phyloP scores from a whole-genome alignment of 345 rosid genomes.

The Eucalyptus regnans region DNA sequence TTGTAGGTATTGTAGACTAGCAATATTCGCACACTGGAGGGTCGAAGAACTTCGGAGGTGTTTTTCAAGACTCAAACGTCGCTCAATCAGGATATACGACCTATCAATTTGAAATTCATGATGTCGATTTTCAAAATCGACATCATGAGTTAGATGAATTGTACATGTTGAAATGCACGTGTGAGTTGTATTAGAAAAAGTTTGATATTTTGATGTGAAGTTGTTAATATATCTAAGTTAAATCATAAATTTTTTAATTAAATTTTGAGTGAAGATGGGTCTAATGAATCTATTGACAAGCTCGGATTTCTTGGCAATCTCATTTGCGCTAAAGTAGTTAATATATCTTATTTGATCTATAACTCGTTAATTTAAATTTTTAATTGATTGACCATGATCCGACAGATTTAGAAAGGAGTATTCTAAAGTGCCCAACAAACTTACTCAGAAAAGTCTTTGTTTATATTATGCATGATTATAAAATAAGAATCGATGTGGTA shows the following conservation, averaged over 20 bases:
- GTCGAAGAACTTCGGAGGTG: too few relatives aligned
- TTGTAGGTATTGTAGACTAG: too few relatives aligned
- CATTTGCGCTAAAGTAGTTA: accelerated
- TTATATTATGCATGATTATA: not conserved
- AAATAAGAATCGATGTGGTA: not conserved
- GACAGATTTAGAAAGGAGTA: not conserved
- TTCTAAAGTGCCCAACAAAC: accelerated
- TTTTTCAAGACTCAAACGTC: too few relatives aligned
- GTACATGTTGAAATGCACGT: too few relatives aligned
- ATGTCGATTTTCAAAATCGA: too few relatives aligned
- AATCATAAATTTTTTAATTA: too few relatives aligned
- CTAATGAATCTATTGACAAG: not conserved
- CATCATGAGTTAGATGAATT: too few relatives aligned
- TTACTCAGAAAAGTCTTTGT: not conserved
- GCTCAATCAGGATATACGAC: too few relatives aligned
- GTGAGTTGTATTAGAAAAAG: too few relatives aligned
- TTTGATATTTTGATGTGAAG: too few relatives aligned
- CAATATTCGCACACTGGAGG: too few relatives aligned
- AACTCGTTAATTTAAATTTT: not conserved
- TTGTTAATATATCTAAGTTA: not conserved
- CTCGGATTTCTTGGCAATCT: not conserved
- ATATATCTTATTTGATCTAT: not conserved
- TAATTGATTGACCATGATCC: not conserved
- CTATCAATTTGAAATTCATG: too few relatives aligned
- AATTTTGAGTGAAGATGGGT: not conserved